Base-by-base conservation (phyloP, 306 rosid genomes). In the Inga laurina region DNA sequence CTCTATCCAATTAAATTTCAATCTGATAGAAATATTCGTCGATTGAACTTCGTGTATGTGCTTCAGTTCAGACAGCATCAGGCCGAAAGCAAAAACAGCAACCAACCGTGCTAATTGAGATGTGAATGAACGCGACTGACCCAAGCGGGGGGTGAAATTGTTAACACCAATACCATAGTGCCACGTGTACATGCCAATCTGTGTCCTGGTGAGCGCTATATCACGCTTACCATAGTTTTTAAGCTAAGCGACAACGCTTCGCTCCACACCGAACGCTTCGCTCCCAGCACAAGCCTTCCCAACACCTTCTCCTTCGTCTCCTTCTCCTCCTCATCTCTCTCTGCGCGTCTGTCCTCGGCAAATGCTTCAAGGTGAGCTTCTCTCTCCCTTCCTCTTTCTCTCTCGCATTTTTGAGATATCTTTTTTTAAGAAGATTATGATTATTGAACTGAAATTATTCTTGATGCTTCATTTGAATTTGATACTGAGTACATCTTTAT, bases 311-410 rank as follows among this genome's bases (percentile, higher is more conserved):
- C 57, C 68, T 9, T 12, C 62, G 62, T 54, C 62, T 18, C 8
- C 1, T 37, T 39, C 56, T 37, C 32, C 34, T 8, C 46, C 11
- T 12, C 59, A 10, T 62, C 15, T 24, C 35, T 61, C 4, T 30
- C 19, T 69, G 4, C 52, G 52, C 4, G 14, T 22, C 62, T 35
- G 82, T 22, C 69, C 72, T 39, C 39, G 46, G 81, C 85, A 66
- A 41, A 76, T 54, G 75, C 82, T 76, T 71, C 54, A 18, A 56
- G 84, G 84, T 75, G 13, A n/a, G 46, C 7, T 49, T 10, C 21
- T 52, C 69, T 49, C 62, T 64, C 74, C 18, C 69, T 34, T 75
- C 34, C 45, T 49, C 19, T 49, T 5, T 49, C 48, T 37, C 14
- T 48, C 52, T 21, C 61, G 75, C 3, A 22, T 74, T 49, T 75